Evolutionary conservation across 2,329 filamentous ascomycete species (phyloP), one percentile per base, ranked within the genome.

Genomic region (Venturia asperata): DNA sequence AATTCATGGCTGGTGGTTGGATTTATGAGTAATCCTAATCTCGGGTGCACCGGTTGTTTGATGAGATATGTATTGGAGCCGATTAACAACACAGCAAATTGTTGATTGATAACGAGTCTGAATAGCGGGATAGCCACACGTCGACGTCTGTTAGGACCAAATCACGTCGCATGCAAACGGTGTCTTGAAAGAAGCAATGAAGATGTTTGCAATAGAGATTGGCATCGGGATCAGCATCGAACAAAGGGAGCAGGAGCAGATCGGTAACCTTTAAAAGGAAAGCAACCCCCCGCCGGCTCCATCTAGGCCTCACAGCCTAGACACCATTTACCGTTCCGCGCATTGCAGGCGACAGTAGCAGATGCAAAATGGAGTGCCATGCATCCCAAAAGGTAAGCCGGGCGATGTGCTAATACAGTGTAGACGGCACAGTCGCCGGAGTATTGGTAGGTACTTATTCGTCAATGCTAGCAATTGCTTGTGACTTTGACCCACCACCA

Each of bases 101-200:
- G 15, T 15, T 10, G 9, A 15, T 21, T 47, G 45, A 47, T 21
- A 21, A 47, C n/a, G 45, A 21, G n/a, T 21, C n/a, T 24, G n/a
- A 47, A 21, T 5, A 5, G 7, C 9, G 7, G 45, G n/a, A 47
- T 21, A 10, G 19, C 5, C n/a, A 21, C 19, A 24, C 45, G 45
- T 47, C 45, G 45, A 21, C n/a, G 45, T 21, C n/a, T 27, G 11
- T 27, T 3, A 3, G 5, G 21, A 21, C 15, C 21, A 24, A 27
- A 37, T 37, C 34, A 56, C 52, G 52, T 56, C 52, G 37, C 37
- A 56, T 19, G 52, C 52, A n/a, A 56, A 37, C 52, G 30, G 52
- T 27, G 4, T 49, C 11, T 9, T 17, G 27, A 19, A 56, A 15
- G 21, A 19, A 56, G 30, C n/a, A n/a, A 56, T 13, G 30, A 13